These are phyloP conservation scores for Clonostachys byssicola DNA, from an alignment of 2,329 filamentous ascomycete species.

Conservation along the genomic window DNA sequence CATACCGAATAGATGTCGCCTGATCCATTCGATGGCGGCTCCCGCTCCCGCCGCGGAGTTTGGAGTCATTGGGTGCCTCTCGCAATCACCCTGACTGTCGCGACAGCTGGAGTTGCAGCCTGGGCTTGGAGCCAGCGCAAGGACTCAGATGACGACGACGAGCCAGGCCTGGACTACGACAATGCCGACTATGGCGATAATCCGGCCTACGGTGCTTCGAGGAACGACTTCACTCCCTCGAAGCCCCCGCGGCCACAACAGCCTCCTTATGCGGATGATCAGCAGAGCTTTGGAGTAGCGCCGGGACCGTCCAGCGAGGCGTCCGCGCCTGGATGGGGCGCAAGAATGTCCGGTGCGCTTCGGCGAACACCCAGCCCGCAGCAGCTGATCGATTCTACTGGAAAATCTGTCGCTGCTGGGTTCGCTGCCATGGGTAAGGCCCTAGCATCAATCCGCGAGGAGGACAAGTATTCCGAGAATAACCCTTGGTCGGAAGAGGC, in stretches of 20 bases:
- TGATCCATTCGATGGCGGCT: constrained; percentile 54
- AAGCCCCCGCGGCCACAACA: constrained; percentile 29
- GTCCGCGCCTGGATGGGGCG: constrained; percentile 56
- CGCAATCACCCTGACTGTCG: constrained; percentile 79
- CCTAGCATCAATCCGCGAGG: constrained; percentile 77
- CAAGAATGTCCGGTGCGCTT: constrained; percentile 76
- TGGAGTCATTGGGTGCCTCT: constrained; percentile 88
- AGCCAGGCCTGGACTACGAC: constrained; percentile 42
- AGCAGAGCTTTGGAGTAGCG: constrained; percentile 30
- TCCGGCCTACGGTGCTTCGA: constrained; percentile 40
- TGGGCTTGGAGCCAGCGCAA: constrained; percentile 93
- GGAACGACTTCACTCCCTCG: constrained; percentile 4
- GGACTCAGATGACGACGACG: constrained; percentile 64
- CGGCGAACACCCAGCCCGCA: constrained; percentile 81
- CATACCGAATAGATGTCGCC: constrained; percentile 46
- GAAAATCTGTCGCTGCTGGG: constrained; percentile 75
- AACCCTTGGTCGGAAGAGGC: constrained; percentile 91
- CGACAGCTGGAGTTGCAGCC: constrained; percentile 78
- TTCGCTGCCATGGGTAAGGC: constrained; percentile 81
- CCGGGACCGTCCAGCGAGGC: constrained; percentile 16
- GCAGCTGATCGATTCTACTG: constrained; percentile 81
- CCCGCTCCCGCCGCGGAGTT: constrained; percentile 50
- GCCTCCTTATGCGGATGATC: background rate
- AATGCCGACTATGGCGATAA: constrained; percentile 49
- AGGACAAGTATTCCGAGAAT: constrained; percentile 81